Evolutionary conservation across 2,329 filamentous ascomycete genomes (phyloP).

Genomic region (Epichloe glyceriae): DNA sequence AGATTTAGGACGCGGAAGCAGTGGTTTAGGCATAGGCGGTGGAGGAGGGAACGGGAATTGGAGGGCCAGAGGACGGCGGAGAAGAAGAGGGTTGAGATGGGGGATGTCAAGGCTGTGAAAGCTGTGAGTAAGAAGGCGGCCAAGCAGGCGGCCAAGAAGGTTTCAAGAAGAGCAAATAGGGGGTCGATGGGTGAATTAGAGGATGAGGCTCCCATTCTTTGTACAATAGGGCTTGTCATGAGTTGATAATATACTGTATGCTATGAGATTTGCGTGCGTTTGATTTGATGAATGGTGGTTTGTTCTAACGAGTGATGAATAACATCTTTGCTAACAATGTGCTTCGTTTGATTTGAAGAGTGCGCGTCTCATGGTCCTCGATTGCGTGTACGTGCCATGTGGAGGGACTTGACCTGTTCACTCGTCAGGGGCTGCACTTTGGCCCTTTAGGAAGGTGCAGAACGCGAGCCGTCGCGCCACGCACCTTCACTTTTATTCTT

Average conservation of each 20-base stretch:
- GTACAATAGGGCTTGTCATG: too few relatives aligned
- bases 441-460: neutral
- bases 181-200: neutral
- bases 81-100: conserved; percentile 20
- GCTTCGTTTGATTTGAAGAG: too few relatives aligned
- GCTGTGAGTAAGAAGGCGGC: conserved; percentile 21
- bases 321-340: too few relatives aligned
- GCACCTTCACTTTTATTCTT: neutral
- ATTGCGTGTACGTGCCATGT: too few relatives aligned
- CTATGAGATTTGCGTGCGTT: too few relatives aligned
- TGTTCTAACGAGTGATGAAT: too few relatives aligned
- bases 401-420: too few relatives aligned
- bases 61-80: conserved; percentile 27
- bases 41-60: conserved; percentile 29
- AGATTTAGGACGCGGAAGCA: conserved; percentile 38
- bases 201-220: neutral
- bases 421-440: neutral
- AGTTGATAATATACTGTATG: too few relatives aligned
- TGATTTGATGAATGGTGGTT: too few relatives aligned
- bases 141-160: conserved; percentile 24
- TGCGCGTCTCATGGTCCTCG: too few relatives aligned
- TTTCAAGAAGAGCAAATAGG: conserved; percentile 21
- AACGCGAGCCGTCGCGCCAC: neutral
- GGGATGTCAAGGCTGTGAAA: conserved; percentile 20
- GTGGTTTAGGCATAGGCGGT: conserved; percentile 31